phyloP scores from a whole-genome alignment of 768 basidiomycete genomes.

The Paxillus ammoniavirescens region DNA sequence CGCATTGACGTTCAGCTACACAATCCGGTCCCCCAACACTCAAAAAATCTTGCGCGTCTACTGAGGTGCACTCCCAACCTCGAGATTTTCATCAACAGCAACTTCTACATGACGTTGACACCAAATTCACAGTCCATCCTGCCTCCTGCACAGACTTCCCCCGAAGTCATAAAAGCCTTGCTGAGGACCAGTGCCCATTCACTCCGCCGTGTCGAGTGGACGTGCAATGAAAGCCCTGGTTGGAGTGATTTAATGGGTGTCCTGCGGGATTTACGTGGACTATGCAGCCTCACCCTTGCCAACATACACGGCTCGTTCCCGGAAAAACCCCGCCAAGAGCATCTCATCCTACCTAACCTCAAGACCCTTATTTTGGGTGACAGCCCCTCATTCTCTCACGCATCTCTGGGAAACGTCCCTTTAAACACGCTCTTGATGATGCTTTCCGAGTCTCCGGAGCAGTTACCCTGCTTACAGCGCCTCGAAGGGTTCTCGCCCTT shows the following conservation, averaged over 20 bases:
- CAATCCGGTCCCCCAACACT: slow-evolving; percentile 24
- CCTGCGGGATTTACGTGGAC: slow-evolving; percentile 31
- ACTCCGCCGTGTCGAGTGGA: slow-evolving; percentile 47
- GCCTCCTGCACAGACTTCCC: slow-evolving; percentile 26
- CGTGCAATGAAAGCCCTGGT: slow-evolving; percentile 41
- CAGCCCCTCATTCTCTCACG: slow-evolving; percentile 30
- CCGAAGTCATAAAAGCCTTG: slow-evolving; percentile 35
- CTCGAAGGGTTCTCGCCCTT: slow-evolving; percentile 45
- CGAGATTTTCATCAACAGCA: slow-evolving; percentile 42
- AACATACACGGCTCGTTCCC: slow-evolving; percentile 37
- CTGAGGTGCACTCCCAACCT: slow-evolving; percentile 43
- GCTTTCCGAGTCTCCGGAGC: slow-evolving; percentile 31
- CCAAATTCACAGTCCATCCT: slow-evolving; percentile 18
- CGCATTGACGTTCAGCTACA: slow-evolving; percentile 43
- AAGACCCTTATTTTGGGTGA: slow-evolving; percentile 42
- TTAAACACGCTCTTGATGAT: slow-evolving; percentile 42
- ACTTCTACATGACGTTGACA: slow-evolving; percentile 27
- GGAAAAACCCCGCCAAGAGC: slow-evolving; percentile 18
- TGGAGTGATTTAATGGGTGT: slow-evolving; percentile 39
- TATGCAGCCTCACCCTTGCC: slow-evolving; percentile 41
- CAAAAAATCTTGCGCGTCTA: slow-evolving; percentile 32
- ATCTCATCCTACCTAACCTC: slow-evolving; percentile 35
- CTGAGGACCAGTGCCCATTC: slow-evolving; percentile 30
- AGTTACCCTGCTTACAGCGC: slow-evolving; percentile 40
- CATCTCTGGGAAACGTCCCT: slow-evolving; percentile 32